A percentile compares a stretch with the other conserved stretches of the same genome.
Conservation (phyloP, 768 basidiomycete genomes). For the Lactarius vividus region DNA sequence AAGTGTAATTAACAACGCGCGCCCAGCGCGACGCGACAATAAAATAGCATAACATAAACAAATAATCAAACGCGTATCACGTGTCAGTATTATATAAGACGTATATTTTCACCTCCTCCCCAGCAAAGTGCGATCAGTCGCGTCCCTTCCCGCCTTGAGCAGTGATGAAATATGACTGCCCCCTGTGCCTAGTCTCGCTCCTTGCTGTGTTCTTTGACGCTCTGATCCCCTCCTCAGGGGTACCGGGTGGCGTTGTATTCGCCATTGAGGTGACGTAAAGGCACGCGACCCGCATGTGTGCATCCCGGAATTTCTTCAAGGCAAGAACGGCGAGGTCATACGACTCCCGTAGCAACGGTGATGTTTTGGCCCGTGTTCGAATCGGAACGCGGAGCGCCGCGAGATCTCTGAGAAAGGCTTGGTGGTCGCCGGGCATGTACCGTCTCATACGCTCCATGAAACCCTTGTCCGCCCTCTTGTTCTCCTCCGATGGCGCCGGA, state of each 20-base stretch:
- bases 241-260: constrained; percentile 54
- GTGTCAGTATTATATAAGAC: constrained; percentile 6
- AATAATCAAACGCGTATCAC: neutral
- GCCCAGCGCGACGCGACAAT: constrained; percentile 22
- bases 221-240: constrained; percentile 49
- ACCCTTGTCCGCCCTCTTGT: constrained; percentile 63
- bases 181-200: constrained; percentile 79
- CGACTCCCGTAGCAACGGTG: constrained; percentile 59
- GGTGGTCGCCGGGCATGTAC: constrained; percentile 94
- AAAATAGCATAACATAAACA: neutral
- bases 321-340: constrained; percentile 80
- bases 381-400: constrained; percentile 56
- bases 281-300: constrained; percentile 86
- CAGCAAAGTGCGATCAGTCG: constrained; percentile 66
- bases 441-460: constrained; percentile 93
- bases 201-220: constrained; percentile 34
- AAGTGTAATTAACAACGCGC: constrained; percentile 15
- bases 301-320: constrained; percentile 79
- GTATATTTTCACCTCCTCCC: constrained; percentile 35
- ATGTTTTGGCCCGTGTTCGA: constrained; percentile 56
- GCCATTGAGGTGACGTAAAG: constrained; percentile 88
- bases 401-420: constrained; percentile 76
- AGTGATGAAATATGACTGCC: constrained; percentile 81
- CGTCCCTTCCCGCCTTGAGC: constrained; percentile 87
- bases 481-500: constrained; percentile 62